Base-by-base conservation (phyloP, 2,329 filamentous ascomycete species). In the Penicillium sp. region DNA sequence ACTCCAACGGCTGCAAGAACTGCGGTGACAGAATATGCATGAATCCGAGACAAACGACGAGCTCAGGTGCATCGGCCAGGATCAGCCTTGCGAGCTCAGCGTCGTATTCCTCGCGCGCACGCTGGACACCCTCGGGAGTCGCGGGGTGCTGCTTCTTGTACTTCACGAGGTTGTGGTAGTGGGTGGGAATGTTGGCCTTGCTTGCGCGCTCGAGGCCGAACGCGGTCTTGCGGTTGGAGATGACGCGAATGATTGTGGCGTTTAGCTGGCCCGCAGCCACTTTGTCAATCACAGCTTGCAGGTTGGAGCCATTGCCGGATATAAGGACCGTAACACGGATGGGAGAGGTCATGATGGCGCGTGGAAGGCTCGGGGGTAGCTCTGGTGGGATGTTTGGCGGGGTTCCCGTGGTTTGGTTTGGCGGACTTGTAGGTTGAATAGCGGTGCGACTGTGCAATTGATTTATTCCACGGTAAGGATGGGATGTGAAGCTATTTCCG, bases 11-110 rank as follows among this genome's bases (percentile, higher is more conserved):
- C 8, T 79, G 76, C 40, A 95, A 74, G 66, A 95, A 93, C 1
- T 76, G 73, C 2, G 76, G 75, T 0, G 83, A 84, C 41, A 95
- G 80, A 49, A 95, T 85, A 67, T 93, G 85, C 89, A 95, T 95
- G 80, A 88, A 95, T 2, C 90, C 89, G 3, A 88, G 85, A 58
- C 90, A 87, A 8, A 93, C 85, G 41, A 95, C 82, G 46, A 95
- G 70, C 46, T 91, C 81, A 0, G 89, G 89, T 49, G 71, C 71
- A 55, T 86, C 80, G 4, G 71, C 67, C 19, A 92, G 74, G 44
- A 95, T 79, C 52, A 85, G 76, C 35, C 78, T 69, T 0, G 88
- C 87, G 54, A 95, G 75, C 36, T 88, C 87, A 12, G 82, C 80
- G 66, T 95, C 89, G 68, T 93, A 95, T 46, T 76, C 77, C 39